phyloP scores from a whole-genome alignment of 805 yeast species.

The Cyberlindnera mississippiensis region DNA sequence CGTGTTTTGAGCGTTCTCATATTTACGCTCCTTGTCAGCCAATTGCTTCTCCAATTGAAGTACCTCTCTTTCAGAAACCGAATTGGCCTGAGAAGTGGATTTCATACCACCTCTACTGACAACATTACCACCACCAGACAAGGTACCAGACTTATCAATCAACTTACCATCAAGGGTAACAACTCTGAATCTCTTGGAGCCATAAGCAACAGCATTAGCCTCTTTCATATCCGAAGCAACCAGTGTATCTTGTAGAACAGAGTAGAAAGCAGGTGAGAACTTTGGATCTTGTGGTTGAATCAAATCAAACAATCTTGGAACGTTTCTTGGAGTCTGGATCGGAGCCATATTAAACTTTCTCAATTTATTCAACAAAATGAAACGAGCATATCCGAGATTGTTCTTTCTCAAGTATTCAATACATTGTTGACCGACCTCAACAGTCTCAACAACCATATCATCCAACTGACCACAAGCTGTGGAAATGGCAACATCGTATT shows the following conservation, averaged over 20 bases:
- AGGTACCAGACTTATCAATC: constrained; percentile 90
- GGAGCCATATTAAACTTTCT: constrained; percentile 54
- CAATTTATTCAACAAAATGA: constrained; percentile 74
- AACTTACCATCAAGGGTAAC: constrained; percentile 91
- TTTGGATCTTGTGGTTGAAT: constrained; percentile 61
- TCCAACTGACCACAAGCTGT: constrained; percentile 92
- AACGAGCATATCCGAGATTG: constrained; percentile 83
- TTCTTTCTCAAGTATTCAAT: constrained; percentile 80
- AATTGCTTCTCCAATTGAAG: constrained; percentile 49
- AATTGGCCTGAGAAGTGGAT: constrained; percentile 33
- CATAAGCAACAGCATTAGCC: constrained; percentile 88
- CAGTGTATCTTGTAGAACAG: constrained; percentile 80
- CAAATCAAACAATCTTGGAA: constrained; percentile 81
- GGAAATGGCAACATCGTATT: constrained; percentile 89
- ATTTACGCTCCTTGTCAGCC: constrained; percentile 48
- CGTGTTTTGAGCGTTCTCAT: constrained; percentile 45
- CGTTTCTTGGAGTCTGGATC: constrained; percentile 68
- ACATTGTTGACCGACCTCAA: constrained; percentile 68
- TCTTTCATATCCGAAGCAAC: constrained; percentile 75
- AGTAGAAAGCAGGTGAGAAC: constrained; percentile 85
- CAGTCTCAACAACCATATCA: constrained; percentile 86
- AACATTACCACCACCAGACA: constrained; percentile 91
- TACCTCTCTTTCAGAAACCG: constrained; percentile 55
- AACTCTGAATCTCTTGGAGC: constrained; percentile 74
- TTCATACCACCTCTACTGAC: constrained; percentile 76